Conservation (phyloP, 495 filamentous ascomycete genomes). For the Astrothelium macrocarpum region DNA sequence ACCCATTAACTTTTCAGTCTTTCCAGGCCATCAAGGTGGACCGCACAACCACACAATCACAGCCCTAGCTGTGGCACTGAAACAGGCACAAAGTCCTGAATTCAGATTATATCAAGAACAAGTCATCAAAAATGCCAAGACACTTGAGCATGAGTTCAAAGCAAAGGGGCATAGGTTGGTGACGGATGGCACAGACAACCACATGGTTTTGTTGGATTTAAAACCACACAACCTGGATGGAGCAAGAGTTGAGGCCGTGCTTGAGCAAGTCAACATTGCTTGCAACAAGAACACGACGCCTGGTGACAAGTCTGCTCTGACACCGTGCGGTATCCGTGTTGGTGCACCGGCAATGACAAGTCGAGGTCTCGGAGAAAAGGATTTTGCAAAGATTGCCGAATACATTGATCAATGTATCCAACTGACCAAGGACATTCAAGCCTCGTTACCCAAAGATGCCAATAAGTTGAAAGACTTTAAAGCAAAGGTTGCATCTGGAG, state of each 20-base stretch:
- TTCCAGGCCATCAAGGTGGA: conserved; percentile 97
- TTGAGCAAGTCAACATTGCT: conserved; percentile 90
- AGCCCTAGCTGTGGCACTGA: conserved; percentile 82
- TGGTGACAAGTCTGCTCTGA: conserved; percentile 84
- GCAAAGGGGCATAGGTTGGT: conserved; percentile 85
- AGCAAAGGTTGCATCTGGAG: conserved; percentile 54
- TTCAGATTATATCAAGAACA: conserved; percentile 83
- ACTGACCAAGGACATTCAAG: conserved; percentile 62
- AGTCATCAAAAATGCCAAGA: conserved; percentile 78
- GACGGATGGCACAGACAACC: conserved; percentile 91
- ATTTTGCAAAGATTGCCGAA: conserved; percentile 80
- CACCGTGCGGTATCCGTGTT: conserved; percentile 83
- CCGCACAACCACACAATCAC: conserved; percentile 99
- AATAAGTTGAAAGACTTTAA: conserved; percentile 99
- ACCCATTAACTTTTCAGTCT: conserved; percentile 92
- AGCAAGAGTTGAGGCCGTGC: conserved; percentile 83
- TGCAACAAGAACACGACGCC: conserved; percentile 99
- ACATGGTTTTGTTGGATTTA: conserved; percentile 89
- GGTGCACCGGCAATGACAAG: conserved; percentile 94
- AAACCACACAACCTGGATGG: conserved; percentile 87
- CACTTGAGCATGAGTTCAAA: conserved; percentile 66
- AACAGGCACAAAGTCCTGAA: conserved; percentile 81
- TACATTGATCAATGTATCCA: conserved; percentile 76
- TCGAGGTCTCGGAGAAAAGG: conserved; percentile 83
- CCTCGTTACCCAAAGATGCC: conserved; percentile 77